Evolutionary conservation across 2,329 filamentous ascomycete species (phyloP).

Genomic region (Pseudogymnoascus sp.): DNA sequence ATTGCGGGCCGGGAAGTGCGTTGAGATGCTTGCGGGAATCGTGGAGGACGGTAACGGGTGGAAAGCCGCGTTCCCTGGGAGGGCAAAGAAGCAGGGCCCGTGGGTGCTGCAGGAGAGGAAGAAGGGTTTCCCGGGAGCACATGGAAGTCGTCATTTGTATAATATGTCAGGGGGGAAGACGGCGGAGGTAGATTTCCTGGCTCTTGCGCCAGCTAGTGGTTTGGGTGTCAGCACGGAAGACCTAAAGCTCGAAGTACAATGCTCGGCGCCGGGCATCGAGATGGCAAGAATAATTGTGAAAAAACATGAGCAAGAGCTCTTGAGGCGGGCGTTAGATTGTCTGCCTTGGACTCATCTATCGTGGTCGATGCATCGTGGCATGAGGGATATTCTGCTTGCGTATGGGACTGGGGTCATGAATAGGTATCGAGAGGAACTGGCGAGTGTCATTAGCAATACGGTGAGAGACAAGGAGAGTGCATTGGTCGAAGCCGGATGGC

Average conservation of each 20-base stretch:
- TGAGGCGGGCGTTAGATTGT: constrained; percentile 23
- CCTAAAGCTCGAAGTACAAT: constrained; percentile 18
- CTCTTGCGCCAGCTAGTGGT: background rate
- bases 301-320: constrained; percentile 16
- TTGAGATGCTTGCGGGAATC: constrained; percentile 21
- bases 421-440: constrained; percentile 18
- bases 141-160: constrained; percentile 26
- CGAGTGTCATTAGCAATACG: constrained; percentile 13
- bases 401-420: constrained; percentile 24
- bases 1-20: constrained; percentile 18
- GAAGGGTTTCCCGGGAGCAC: constrained; percentile 26
- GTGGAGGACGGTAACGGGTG: constrained; percentile 12
- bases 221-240: background rate
- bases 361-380: constrained; percentile 28
- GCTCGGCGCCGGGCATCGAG: constrained; percentile 12
- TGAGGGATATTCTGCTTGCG: constrained; percentile 26
- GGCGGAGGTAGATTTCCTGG: constrained; percentile 27
- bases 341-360: constrained; percentile 28
- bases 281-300: constrained; percentile 15
- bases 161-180: constrained; percentile 28
- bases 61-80: constrained; percentile 20
- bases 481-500: constrained; percentile 24
- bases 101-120: constrained; percentile 14
- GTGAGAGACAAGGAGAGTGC: constrained; percentile 10
- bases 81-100: constrained; percentile 10